These are phyloP conservation scores for Fusarium liriodendri DNA, from an alignment of 2,329 filamentous ascomycete genomes.

Conservation along the genomic window DNA sequence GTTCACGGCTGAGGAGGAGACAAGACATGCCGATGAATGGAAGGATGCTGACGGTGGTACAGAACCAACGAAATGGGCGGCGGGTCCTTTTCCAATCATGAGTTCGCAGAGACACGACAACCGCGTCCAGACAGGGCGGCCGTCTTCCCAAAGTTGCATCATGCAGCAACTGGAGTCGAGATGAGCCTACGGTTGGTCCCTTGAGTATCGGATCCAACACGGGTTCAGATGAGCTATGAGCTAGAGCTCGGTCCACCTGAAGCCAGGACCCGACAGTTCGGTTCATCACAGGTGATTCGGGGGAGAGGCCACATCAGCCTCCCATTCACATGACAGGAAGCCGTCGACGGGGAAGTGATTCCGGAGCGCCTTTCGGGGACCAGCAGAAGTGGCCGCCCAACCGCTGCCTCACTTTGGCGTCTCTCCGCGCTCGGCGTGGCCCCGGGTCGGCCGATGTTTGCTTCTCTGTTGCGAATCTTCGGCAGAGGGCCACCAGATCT, in stretches of 20 bases:
- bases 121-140: conserved; percentile 7
- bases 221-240: conserved; percentile 8
- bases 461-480: neutral
- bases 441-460: conserved; percentile 8
- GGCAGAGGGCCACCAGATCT: conserved; percentile 13
- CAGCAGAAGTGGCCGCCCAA: conserved; percentile 4
- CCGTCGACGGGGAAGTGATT: conserved; percentile 32
- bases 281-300: conserved; percentile 40
- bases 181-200: neutral
- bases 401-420: neutral
- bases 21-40: neutral
- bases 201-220: conserved; percentile 19
- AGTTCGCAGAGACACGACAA: conserved; percentile 13
- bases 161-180: conserved; percentile 18
- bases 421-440: neutral
- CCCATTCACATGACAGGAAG: conserved; percentile 44
- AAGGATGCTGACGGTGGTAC: conserved; percentile 8
- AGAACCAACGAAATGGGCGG: conserved; percentile 6
- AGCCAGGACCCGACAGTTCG: conserved; percentile 40
- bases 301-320: conserved; percentile 32
- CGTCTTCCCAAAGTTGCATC: conserved; percentile 21
- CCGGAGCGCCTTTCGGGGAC: conserved; percentile 19
- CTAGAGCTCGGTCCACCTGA: conserved; percentile 18
- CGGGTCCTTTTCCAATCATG: conserved; percentile 13
- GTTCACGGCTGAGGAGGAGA: conserved; percentile 10